Conservation (phyloP, 257 asterid species). For the Solanum virginianum region DNA sequence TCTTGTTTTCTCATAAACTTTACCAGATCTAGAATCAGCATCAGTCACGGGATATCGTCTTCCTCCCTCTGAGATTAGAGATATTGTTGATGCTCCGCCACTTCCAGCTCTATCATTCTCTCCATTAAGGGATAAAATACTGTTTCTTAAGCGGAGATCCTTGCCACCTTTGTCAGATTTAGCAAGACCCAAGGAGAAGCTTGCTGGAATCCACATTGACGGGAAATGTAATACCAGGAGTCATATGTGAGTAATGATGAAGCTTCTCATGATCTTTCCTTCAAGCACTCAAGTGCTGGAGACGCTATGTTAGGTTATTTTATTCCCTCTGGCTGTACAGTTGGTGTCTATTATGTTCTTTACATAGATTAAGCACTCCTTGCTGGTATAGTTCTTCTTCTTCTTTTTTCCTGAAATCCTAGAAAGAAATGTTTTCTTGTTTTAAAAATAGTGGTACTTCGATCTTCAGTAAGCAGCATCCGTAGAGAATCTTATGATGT, state of each 20-base stretch:
- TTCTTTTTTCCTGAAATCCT: neutral
- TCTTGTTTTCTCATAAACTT: constrained; percentile 1
- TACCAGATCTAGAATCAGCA: constrained; percentile 27
- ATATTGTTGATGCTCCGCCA: constrained; percentile 98
- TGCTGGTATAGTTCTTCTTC: neutral
- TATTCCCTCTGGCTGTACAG: neutral
- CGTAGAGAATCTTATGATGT: neutral
- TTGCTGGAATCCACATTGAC: constrained; percentile 93
- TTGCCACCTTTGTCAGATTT: constrained; percentile 76
- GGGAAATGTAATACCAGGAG: constrained; percentile 78
- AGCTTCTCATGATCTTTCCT: neutral
- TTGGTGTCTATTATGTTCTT: neutral
- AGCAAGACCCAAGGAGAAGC: constrained; percentile 94
- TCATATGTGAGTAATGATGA: constrained; percentile 61
- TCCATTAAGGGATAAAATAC: constrained; percentile 80
- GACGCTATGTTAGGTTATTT: neutral
- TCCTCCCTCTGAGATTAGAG: constrained; percentile 87
- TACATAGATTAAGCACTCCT: neutral
- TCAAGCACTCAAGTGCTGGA: neutral
- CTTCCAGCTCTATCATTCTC: constrained; percentile 85
- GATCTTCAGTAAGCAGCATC: neutral
- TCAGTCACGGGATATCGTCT: constrained; percentile 58
- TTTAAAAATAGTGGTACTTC: neutral
- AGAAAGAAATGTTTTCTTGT: neutral
- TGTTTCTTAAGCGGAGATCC: constrained; percentile 82